phyloP scores from a whole-genome alignment of 164 flowering plant species.

The Tetrastigma voinierianum region DNA sequence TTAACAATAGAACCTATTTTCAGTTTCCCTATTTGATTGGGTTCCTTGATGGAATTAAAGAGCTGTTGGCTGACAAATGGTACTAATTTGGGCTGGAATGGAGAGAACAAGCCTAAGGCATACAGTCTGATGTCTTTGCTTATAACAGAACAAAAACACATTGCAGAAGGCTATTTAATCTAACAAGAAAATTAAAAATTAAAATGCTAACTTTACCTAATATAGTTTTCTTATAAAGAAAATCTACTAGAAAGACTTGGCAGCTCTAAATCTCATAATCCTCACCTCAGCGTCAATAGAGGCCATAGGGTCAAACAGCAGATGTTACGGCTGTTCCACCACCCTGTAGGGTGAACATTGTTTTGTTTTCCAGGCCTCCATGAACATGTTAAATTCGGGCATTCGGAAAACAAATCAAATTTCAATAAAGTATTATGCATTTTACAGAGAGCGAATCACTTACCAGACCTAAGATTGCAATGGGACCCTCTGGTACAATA shows the following conservation, averaged over 20 bases:
- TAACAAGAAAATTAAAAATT: background rate
- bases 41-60: no score
- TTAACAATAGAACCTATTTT: no score
- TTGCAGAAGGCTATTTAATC: no score
- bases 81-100: no score
- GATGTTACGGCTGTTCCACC: conserved; percentile 83
- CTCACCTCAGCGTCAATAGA: conserved; percentile 79
- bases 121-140: no score
- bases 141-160: no score
- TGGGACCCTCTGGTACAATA: conserved; percentile 71
- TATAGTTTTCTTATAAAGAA: background rate
- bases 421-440: background rate
- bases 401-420: background rate
- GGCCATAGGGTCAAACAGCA: conserved; percentile 85
- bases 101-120: no score
- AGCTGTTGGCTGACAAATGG: no score
- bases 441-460: conserved; percentile 5
- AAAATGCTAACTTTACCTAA: background rate
- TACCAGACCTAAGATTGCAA: conserved; percentile 84
- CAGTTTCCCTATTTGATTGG: no score
- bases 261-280: conserved; percentile 66
- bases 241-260: background rate
- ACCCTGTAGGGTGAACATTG: conserved; percentile 45
- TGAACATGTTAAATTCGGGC: background rate
- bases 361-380: background rate